These are phyloP conservation scores for Themeda triandra DNA, from an alignment of 176 grass and related monocot genomes.

Conservation along the genomic window DNA sequence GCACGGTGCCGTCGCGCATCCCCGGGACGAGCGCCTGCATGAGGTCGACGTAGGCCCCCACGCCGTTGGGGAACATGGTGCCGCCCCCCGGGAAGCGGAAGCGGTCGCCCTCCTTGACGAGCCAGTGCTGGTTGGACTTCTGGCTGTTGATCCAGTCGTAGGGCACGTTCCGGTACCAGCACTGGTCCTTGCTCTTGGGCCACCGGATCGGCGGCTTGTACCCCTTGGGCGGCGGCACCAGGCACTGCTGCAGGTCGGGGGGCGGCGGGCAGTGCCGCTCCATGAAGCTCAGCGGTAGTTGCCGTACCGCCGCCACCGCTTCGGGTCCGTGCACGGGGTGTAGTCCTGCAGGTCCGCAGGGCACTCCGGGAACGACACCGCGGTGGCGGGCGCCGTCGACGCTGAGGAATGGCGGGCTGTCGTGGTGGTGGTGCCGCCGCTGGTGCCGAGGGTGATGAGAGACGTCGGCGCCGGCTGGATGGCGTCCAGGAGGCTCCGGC, in stretches of 20 bases:
- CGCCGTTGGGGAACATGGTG: constrained; percentile 98
- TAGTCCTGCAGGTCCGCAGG: constrained; percentile 79
- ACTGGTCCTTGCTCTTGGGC: constrained; percentile 96
- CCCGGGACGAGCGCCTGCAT: constrained; percentile 68
- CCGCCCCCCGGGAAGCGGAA: constrained; percentile 93
- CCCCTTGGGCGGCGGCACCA: constrained; percentile 73
- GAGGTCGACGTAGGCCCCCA: constrained; percentile 65
- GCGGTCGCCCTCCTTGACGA: constrained; percentile 79
- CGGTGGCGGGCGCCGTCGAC: neutral
- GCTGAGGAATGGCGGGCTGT: neutral
- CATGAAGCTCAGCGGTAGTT: constrained; percentile 95
- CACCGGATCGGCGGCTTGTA: constrained; percentile 92
- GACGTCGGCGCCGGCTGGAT: constrained; percentile 8
- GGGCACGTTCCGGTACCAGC: constrained; percentile 98
- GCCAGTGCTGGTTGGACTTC: constrained; percentile 98
- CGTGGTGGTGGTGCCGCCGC: neutral
- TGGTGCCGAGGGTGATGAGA: neutral
- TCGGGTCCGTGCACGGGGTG: constrained; percentile 92
- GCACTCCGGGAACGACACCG: constrained; percentile 66
- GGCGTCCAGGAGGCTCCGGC: constrained; percentile 42
- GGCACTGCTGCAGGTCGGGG: constrained; percentile 66
- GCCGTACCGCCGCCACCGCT: constrained; percentile 80
- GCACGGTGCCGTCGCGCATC: constrained; percentile 79
- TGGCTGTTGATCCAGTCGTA: constrained; percentile 99
- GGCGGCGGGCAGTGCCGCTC: constrained; percentile 87